Percentiles rank a stretch among this genome's conserved stretches.
Conservation (phyloP, 768 basidiomycete species). For the Cubamyces lactineus region DNA sequence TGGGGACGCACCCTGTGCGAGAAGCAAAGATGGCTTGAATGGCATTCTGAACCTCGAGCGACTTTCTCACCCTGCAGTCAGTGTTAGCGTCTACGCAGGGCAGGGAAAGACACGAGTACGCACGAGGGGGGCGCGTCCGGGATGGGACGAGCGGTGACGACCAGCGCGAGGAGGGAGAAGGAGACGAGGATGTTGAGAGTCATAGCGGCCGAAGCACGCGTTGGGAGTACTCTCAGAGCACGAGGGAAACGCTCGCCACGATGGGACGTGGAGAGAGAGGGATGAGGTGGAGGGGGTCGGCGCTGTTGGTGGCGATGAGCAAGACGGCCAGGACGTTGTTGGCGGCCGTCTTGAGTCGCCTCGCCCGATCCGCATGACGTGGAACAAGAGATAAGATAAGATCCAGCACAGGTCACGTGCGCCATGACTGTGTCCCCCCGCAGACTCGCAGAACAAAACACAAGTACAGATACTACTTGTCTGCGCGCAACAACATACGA, state of each 20-base stretch:
- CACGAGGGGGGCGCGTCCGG: constrained; percentile 34
- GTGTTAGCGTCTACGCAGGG: constrained; percentile 1
- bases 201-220: constrained; percentile 34
- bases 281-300: background rate
- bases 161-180: constrained; percentile 46
- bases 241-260: constrained; percentile 11
- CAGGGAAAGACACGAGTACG: constrained; percentile 21
- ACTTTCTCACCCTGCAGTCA: constrained; percentile 22
- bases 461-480: too few relatives aligned
- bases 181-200: constrained; percentile 43
- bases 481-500: too few relatives aligned
- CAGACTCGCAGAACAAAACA: too few relatives aligned
- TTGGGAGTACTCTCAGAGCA: constrained; percentile 5
- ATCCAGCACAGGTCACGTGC: background rate
- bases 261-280: constrained; percentile 16
- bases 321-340: constrained; percentile 11
- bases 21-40: constrained; percentile 43
- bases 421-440: too few relatives aligned
- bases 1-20: constrained; percentile 39
- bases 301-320: background rate
- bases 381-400: background rate
- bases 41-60: constrained; percentile 35
- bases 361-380: too few relatives aligned
- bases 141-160: constrained; percentile 47
- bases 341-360: background rate